Conservation (phyloP, 2,329 filamentous ascomycete species). For the Colletotrichum paranaense region DNA sequence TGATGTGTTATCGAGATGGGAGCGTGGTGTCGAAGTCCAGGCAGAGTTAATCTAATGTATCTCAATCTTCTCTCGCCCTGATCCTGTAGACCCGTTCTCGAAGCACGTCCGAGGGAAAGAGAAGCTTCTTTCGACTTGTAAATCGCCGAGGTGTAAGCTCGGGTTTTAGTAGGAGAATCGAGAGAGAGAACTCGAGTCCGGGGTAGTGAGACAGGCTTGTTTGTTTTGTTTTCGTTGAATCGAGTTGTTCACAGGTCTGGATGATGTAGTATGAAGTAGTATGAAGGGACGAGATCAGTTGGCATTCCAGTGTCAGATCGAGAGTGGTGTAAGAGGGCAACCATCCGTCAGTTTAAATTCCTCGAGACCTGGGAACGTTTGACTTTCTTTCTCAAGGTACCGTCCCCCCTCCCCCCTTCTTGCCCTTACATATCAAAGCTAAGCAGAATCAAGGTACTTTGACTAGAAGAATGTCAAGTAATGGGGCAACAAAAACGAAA, state of each 20-base stretch:
- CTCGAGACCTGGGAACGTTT: not conserved
- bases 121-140: not conserved
- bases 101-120: not conserved
- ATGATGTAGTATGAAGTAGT: not conserved
- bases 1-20: not conserved
- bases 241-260: not conserved
- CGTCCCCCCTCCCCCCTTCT: not conserved
- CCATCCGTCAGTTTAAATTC: not conserved
- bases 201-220: constrained; percentile 25
- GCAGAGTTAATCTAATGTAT: not conserved
- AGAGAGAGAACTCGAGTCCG: not conserved
- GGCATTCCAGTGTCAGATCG: constrained; percentile 6
- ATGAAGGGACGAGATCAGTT: not conserved
- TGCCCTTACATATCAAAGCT: not conserved
- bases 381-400: not conserved
- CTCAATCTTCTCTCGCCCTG: not conserved
- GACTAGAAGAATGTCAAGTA: not conserved
- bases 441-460: not conserved
- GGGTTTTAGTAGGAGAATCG: not conserved
- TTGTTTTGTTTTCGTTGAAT: constrained; percentile 13
- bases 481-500: not conserved
- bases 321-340: not conserved
- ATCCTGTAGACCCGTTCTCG: not conserved
- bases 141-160: not conserved
- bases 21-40: not conserved